Evolutionary conservation across 768 basidiomycete species (phyloP).

Genomic region (Rhodotorula diobovata): DNA sequence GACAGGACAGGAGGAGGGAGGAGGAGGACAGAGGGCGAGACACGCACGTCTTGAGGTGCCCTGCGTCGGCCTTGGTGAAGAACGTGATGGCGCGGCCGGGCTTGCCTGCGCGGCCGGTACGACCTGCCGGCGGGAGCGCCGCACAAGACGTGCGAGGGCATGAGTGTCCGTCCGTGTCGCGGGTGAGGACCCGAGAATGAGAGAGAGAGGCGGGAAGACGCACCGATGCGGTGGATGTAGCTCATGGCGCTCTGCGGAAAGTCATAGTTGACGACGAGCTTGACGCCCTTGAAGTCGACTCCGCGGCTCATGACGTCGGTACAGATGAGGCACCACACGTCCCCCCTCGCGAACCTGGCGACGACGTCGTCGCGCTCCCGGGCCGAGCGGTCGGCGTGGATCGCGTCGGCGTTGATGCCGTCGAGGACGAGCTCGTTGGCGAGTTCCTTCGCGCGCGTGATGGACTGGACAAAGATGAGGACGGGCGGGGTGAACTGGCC

Average conservation of each 20-base stretch:
- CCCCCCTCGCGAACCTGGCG: slow-evolving; percentile 74
- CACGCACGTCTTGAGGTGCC: slow-evolving; percentile 72
- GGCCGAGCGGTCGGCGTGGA: slow-evolving; percentile 84
- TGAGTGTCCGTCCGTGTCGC: too few species aligned
- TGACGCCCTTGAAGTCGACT: slow-evolving; percentile 93
- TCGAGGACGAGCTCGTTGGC: slow-evolving; percentile 78
- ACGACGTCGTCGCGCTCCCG: slow-evolving; percentile 83
- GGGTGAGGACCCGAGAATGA: not conserved
- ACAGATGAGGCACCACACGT: slow-evolving; percentile 90
- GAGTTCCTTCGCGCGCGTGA: slow-evolving; percentile 56
- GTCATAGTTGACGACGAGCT: slow-evolving; percentile 93
- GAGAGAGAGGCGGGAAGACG: slow-evolving; percentile 20
- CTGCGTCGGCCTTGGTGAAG: slow-evolving; percentile 88
- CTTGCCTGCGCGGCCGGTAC: slow-evolving; percentile 88
- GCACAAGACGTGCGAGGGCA: not conserved
- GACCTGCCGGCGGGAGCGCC: slow-evolving; percentile 53
- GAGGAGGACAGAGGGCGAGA: slow-evolving; percentile 8
- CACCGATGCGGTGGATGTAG: slow-evolving; percentile 92
- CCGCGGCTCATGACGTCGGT: slow-evolving; percentile 98
- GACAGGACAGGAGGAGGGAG: not conserved
- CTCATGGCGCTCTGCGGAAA: slow-evolving; percentile 93
- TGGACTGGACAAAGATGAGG: slow-evolving; percentile 86
- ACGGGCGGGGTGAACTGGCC: slow-evolving; percentile 74
- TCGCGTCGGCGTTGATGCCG: slow-evolving; percentile 71
- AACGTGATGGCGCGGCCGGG: slow-evolving; percentile 92